Base-by-base conservation (phyloP, 768 basidiomycete genomes). In the Stropharia rugosoannulata region DNA sequence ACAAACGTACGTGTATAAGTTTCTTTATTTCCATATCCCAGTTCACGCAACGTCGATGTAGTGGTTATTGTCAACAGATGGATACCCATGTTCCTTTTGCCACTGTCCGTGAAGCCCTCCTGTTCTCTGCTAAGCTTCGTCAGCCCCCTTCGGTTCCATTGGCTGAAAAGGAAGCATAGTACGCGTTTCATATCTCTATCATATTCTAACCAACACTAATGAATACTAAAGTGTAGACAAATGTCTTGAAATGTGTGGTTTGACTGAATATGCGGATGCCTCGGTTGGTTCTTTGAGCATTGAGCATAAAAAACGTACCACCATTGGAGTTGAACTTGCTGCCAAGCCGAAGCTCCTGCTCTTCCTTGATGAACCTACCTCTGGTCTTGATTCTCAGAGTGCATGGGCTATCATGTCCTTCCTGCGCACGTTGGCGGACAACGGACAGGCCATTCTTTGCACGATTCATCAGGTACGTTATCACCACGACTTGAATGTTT, bases 311-410 rank as follows among this genome's bases (percentile, higher is more conserved):
- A 95, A 95, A 70, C 81, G 92, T 5, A 85, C 90, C 0, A 95
- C 93, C 0, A 95, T 95, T 59, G 93, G 82, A 32, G 92, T 95
- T 42, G 93, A 95, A 67, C 77, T 95, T 11, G 92, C 90, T 40
- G 90, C 93, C 18, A 94, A 93, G 84, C 93, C 92, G 0, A 84
- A 84, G 65, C 75, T 94, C 0, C 75, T 96, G 0, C 78, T 95
- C 16, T 95, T 95, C 80, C 73, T 94, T 49, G 93, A 95, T 64
- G 93, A 95, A 67, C 94, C 94, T 0, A 95, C 94, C 0, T 87
- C 90, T 16, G 92, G 93, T 51, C 79, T 95, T 12, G 92, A 93
- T 66, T 92, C 90, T 11, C 90, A 93, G 68, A 89, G 86, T 44
- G 91, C 93, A 2, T 91, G 90, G 90, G 86, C 86, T 27, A 91